These are phyloP conservation scores for Penicillium hordei DNA, from an alignment of 2,329 filamentous ascomycete species.

Conservation along the genomic window DNA sequence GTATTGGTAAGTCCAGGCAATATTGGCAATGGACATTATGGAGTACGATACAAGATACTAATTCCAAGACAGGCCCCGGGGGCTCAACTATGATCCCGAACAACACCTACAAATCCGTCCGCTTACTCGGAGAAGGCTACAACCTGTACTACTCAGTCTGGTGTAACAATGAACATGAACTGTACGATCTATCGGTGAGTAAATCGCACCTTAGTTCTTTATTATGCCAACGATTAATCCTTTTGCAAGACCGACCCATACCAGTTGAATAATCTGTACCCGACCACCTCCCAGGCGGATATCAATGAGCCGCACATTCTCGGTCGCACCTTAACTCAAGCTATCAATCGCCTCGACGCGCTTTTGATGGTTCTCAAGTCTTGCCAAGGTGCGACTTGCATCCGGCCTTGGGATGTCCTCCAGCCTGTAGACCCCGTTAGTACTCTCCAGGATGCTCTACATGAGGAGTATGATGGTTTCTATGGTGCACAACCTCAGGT, in stretches of 20 bases:
- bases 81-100: slow-evolving; percentile 27
- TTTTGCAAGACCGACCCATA: slow-evolving; percentile 38
- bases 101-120: slow-evolving; percentile 44
- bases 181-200: slow-evolving; percentile 40
- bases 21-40: no score
- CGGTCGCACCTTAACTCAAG: slow-evolving; percentile 20
- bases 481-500: slow-evolving; percentile 36
- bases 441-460: slow-evolving; percentile 35
- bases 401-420: slow-evolving; percentile 39
- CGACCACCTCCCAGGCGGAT: neutral
- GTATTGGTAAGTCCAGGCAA: slow-evolving; percentile 23
- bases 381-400: slow-evolving; percentile 38
- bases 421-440: slow-evolving; percentile 34
- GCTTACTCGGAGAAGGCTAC: slow-evolving; percentile 37
- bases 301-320: slow-evolving; percentile 16
- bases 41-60: neutral
- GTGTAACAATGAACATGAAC: slow-evolving; percentile 44
- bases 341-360: slow-evolving; percentile 35
- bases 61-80: slow-evolving; percentile 16
- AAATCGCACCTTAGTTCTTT: neutral
- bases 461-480: slow-evolving; percentile 32
- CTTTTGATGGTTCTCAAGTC: slow-evolving; percentile 42
- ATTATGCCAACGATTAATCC: neutral
- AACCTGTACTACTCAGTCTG: slow-evolving; percentile 45
- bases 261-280: slow-evolving; percentile 38